Evolutionary conservation across 73 alveolate genomes (phyloP).

Genomic region (Uronychia setigera): DNA sequence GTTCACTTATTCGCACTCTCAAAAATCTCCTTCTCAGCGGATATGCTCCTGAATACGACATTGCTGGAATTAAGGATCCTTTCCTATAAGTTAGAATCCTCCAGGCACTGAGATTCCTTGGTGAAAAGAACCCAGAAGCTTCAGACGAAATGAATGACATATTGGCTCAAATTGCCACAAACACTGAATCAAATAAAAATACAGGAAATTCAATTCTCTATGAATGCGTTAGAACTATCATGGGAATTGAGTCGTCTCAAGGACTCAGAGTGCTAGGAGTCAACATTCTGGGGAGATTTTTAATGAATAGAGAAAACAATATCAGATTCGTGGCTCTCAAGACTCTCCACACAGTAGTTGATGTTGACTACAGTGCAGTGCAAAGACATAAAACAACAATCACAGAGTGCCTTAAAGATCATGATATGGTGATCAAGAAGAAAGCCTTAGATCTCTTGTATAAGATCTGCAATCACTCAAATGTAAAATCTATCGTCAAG

Average conservation of each 20-base stretch:
- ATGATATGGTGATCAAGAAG: conserved; percentile 92
- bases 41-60: conserved; percentile 97
- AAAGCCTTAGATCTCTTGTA: conserved; percentile 93
- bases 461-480: conserved; percentile 82
- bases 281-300: conserved; percentile 92
- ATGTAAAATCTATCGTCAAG: conserved; percentile 84
- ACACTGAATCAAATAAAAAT: conserved; percentile 89
- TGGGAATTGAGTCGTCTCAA: conserved; percentile 93
- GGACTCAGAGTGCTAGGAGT: conserved; percentile 92
- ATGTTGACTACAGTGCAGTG: conserved; percentile 93
- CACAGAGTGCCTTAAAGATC: conserved; percentile 93
- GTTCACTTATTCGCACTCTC: conserved; percentile 85
- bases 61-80: conserved; percentile 99
- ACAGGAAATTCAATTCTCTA: conserved; percentile 97
- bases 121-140: conserved; percentile 89
- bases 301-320: conserved; percentile 93
- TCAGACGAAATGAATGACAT: conserved; percentile 98
- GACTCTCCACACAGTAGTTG: conserved; percentile 90
- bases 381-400: conserved; percentile 95
- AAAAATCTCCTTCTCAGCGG: conserved; percentile 93
- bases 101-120: conserved; percentile 88
- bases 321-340: conserved; percentile 94
- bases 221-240: conserved; percentile 98
- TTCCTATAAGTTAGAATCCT: conserved; percentile 97
- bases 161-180: conserved; percentile 97